Evolutionary conservation across 441 rosid species (phyloP), one percentile per base, ranked within the genome.

Genomic region (Bocquillonia castaneifolia): DNA sequence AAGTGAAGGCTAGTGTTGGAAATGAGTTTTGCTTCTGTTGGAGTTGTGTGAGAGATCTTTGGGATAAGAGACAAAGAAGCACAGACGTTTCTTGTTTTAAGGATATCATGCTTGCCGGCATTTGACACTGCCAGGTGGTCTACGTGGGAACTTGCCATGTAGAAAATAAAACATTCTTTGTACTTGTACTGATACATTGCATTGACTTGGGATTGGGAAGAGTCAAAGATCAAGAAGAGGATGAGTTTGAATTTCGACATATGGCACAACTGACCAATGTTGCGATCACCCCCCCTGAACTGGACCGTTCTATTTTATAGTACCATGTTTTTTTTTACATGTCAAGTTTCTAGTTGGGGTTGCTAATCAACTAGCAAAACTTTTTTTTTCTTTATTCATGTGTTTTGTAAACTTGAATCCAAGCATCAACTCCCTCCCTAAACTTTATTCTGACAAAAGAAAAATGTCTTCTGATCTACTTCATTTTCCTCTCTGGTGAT

Each of bases 81-180:
- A 65, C 17, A 23, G 3, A 42, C 44, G 7, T n/a, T 2, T 25
- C 26, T 59, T 39, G 66, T 64, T 67, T 6, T 9, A 68, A 54
- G 59, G n/a, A n/a, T n/a, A 65, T 64, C 63, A 48, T 62, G 58
- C 63, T 62, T 20, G 73, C 77, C 72, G 78, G 80, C 80, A 59
- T 18, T 47, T 68, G 52, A 8, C 18, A 50, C 2, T 28, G 25
- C 28, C 64, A 42, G 28, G 54, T 62, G 74, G 52, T 1, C 10
- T n/a, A 0, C 47, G 7, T 54, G 61, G 67, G 60, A 0, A 59
- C 17, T 9, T 23, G 70, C 75, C 83, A 79, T 68, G 61, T 73
- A 77, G 69, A n/a, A n/a, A n/a, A 39, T 31, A 12, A 8, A 52
- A 69, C 34, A 48, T 59, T 59, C 53, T 50, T 52, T n/a, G n/a